Evolutionary conservation across 192 early-diverging fungal species (phyloP), one percentile per base, ranked within the genome.

Genomic region (Piromyces sp.): DNA sequence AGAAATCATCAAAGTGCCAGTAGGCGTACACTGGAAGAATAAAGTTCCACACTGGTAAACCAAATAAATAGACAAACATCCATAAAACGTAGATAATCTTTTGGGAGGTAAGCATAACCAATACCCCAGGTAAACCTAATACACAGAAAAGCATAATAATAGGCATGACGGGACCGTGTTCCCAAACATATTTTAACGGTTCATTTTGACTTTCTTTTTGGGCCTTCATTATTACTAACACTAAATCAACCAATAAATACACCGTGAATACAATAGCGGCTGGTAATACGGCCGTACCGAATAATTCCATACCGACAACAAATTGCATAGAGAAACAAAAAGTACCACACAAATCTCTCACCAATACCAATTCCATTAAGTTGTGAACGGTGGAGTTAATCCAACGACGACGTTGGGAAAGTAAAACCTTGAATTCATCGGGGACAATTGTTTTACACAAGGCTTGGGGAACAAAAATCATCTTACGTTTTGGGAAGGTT

Each of bases 1-100:
- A 96, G 84, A 99, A 99, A 84, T 99, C 96, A 85, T 99, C 97
- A 86, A 98, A 96, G 88, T 96, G 95, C 97, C 97, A 99, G 91
- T 96, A 99, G 30, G 97, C 89, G 86, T 99, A 99, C 5, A 93
- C 82, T 0, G 97, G 97, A 42, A 98, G 88, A 79, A 98, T 86
- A 42, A 98, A 91, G 84, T 98, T 96, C 97, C 97, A 98, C 31
- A 98, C 86, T 28, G 90, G 91, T 51, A 93, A 83, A 5, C 87
- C 83, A 80, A 87, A 51, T 30, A 94, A 82, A 89, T 92, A 87
- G 13, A 97, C 86, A 79, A 95, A 81, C 94, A 98, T 96, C 97
- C 97, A 98, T 22, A 90, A 86, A 42, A 97, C 86, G 86, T 97
- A 98, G 36, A 95, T 87, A 81, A 94, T 82, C 81, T 94, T 93